A percentile compares a stretch with the other conserved stretches of the same genome.
These are phyloP conservation scores for Cystofilobasidium capitatum DNA, from an alignment of 768 basidiomycete species.

Conservation along the genomic window DNA sequence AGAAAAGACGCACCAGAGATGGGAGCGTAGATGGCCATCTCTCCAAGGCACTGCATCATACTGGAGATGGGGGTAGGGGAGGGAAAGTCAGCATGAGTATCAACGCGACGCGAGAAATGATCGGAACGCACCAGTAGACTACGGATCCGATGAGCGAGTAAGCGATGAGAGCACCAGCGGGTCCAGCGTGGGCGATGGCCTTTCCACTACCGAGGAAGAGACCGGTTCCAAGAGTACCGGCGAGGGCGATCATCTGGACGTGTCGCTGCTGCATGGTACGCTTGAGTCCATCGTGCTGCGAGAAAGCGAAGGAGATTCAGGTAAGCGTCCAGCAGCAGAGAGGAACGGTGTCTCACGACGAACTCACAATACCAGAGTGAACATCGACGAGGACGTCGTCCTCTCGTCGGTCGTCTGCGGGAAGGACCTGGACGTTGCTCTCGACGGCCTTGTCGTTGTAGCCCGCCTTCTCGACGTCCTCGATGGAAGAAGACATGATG, in stretches of 20 bases:
- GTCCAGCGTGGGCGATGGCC: constrained; percentile 54
- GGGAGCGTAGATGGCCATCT: constrained; percentile 45
- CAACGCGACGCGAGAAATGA: too few relatives aligned
- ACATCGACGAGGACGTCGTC: constrained; percentile 15
- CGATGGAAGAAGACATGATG: background rate
- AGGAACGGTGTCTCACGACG: background rate
- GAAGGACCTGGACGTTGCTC: background rate
- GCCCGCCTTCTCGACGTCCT: constrained; percentile 12
- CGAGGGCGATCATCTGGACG: constrained; percentile 61
- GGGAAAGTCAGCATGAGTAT: constrained; percentile 46
- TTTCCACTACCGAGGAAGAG: constrained; percentile 62
- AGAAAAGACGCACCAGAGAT: background rate
- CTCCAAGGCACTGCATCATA: constrained; percentile 50
- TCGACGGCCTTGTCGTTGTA: background rate
- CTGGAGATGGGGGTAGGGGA: constrained; percentile 13
- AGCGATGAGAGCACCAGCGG: constrained; percentile 47
- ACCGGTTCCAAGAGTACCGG: constrained; percentile 66
- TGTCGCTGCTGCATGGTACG: constrained; percentile 64
- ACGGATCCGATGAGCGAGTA: background rate
- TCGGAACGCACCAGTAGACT: too few relatives aligned
- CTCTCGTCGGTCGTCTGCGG: background rate
- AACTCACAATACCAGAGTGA: constrained; percentile 9
- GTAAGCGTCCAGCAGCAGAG: background rate
- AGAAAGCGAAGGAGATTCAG: background rate
- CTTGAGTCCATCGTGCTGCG: constrained; percentile 51